These are phyloP conservation scores for Ascobolus immersus DNA, from an alignment of 495 filamentous ascomycete genomes.

Conservation along the genomic window DNA sequence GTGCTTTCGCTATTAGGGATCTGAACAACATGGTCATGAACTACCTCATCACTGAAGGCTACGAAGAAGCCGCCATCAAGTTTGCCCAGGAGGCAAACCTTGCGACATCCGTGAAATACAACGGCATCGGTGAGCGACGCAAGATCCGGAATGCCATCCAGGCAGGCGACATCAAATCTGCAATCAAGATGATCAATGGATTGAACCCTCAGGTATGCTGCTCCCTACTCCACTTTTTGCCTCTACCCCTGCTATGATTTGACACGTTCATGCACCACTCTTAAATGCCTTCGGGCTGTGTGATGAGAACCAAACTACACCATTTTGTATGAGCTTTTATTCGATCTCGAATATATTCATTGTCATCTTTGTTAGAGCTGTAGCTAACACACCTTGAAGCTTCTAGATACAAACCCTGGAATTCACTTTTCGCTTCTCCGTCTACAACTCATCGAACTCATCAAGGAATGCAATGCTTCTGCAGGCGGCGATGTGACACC, in stretches of 20 bases:
- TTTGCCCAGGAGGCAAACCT: conserved; percentile 89
- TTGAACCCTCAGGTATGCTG: conserved; percentile 62
- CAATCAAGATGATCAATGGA: conserved; percentile 70
- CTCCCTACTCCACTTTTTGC: conserved; percentile 3
- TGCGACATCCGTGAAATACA: conserved; percentile 37
- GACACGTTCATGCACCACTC: conserved; percentile 99
- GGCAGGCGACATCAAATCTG: conserved; percentile 55
- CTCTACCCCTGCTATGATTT: conserved; percentile 54
- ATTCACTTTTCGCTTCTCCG: conserved; percentile 80
- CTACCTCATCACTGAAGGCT: conserved; percentile 88
- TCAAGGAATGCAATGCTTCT: conserved; percentile 40
- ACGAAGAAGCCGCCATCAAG: conserved; percentile 73
- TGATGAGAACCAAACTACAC: conserved; percentile 86
- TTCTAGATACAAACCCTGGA: conserved; percentile 58
- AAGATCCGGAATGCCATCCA: conserved; percentile 61
- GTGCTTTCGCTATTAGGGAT: conserved; percentile 31
- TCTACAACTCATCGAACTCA: conserved; percentile 79
- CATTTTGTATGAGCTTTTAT: conserved; percentile 76
- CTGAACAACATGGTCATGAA: conserved; percentile 92
- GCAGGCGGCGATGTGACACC: conserved; percentile 50
- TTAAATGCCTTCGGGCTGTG: conserved; percentile 49
- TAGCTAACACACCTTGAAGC: conserved; percentile 28
- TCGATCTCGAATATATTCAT: neutral
- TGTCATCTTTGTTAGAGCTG: conserved; percentile 1
- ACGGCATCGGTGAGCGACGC: conserved; percentile 50